Evolutionary conservation across 179 eudicot genomes (phyloP).

Genomic region (Heliamphora pulchella): DNA sequence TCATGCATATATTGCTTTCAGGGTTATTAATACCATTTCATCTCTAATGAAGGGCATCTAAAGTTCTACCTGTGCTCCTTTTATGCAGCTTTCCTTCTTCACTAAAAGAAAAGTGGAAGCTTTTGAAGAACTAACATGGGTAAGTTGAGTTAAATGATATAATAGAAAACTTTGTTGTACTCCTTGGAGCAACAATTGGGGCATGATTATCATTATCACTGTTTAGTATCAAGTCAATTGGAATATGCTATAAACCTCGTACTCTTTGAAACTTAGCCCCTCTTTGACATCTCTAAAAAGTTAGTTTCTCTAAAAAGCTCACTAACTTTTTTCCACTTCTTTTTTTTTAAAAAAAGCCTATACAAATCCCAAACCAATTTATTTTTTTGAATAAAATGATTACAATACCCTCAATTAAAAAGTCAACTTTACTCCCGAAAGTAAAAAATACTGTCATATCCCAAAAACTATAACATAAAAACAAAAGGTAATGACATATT

Average conservation of each 20-base stretch:
- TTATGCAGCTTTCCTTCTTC: slow-evolving; percentile 76
- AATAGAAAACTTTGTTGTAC: background rate
- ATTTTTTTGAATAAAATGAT: no score
- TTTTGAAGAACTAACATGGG: slow-evolving; percentile 82
- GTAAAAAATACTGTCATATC: no score
- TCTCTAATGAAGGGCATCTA: background rate
- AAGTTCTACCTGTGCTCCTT: background rate
- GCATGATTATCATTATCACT: background rate
- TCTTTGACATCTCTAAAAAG: no score
- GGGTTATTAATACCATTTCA: background rate
- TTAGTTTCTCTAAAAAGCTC: no score
- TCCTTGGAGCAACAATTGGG: background rate
- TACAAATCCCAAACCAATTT: no score
- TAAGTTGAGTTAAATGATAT: slow-evolving; percentile 23
- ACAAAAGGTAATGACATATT: no score
- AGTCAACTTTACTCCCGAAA: no score
- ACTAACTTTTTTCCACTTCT: no score
- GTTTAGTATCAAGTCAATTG: background rate
- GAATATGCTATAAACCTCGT: background rate
- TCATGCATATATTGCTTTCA: background rate
- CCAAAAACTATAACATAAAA: no score
- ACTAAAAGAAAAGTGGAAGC: slow-evolving; percentile 59
- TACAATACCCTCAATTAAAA: no score
- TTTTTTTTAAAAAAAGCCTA: no score
- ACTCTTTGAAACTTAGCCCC: background rate